Evolutionary conservation across 169 alveolate genomes (phyloP).

Genomic region (Plasmodium chabaudi): DNA sequence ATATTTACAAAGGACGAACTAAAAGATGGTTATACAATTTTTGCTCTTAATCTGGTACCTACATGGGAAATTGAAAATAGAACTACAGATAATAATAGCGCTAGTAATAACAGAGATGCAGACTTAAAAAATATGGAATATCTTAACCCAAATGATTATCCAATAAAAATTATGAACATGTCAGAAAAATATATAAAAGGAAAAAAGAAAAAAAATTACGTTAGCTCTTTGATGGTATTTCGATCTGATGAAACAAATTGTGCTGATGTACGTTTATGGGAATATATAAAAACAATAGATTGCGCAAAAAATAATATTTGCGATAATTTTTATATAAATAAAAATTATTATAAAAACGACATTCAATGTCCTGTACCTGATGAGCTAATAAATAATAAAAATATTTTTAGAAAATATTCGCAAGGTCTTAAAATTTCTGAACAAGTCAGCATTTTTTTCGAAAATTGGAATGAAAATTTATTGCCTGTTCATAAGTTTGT

Average conservation of each 20-base stretch:
- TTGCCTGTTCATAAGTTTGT: conserved; percentile 54
- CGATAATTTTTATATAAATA: conserved; percentile 25
- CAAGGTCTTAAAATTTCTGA: conserved; percentile 60
- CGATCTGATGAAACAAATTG: conserved; percentile 30
- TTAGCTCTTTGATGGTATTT: conserved; percentile 36
- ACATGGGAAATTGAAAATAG: not conserved
- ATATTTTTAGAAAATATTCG: conserved; percentile 46
- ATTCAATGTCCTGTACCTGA: conserved; percentile 37
- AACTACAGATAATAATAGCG: not conserved
- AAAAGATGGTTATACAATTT: conserved; percentile 50
- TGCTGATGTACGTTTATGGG: conserved; percentile 52
- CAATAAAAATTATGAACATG: conserved; percentile 4
- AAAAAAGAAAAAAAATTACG: conserved; percentile 6
- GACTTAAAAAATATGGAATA: not conserved
- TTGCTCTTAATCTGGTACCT: conserved; percentile 51
- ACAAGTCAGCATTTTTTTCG: conserved; percentile 60
- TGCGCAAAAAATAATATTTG: conserved; percentile 42
- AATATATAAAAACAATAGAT: conserved; percentile 18
- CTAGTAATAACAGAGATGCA: not conserved
- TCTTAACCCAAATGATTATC: not conserved
- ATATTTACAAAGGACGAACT: conserved; percentile 28
- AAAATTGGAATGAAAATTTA: conserved; percentile 55
- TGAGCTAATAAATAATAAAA: conserved; percentile 56
- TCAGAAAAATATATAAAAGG: not conserved
- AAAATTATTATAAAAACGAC: conserved; percentile 2